A percentile compares a stretch with the other conserved stretches of the same genome.
Conservation (phyloP, 192 early-diverging fungal species). For the Linderina pennispora region DNA sequence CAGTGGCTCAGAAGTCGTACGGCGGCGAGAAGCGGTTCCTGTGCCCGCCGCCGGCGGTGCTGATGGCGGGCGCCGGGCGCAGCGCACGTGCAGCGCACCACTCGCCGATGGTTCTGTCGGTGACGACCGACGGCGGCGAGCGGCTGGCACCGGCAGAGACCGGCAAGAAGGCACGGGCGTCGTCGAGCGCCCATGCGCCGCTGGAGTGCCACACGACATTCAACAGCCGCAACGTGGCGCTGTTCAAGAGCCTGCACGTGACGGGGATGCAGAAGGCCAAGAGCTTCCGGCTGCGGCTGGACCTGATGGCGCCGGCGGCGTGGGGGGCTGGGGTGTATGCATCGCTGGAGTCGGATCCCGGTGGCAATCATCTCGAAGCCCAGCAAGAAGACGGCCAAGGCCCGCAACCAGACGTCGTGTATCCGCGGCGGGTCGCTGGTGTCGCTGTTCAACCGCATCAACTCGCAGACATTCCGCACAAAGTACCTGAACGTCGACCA, state of each 20-base stretch:
- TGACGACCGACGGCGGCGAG: constrained; percentile 46
- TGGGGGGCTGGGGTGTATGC: constrained; percentile 45
- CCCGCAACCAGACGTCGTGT: constrained; percentile 68
- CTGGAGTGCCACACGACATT: constrained; percentile 44
- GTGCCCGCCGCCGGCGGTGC: constrained; percentile 70
- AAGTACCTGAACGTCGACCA: constrained; percentile 69
- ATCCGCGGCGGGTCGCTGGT: constrained; percentile 70
- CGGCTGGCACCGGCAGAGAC: neutral
- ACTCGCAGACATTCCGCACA: constrained; percentile 85
- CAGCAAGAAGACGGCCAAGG: constrained; percentile 84
- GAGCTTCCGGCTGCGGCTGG: constrained; percentile 65
- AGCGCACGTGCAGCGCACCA: constrained; percentile 43
- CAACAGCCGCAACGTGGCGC: constrained; percentile 48
- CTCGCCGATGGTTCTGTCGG: constrained; percentile 58
- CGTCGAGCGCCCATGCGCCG: constrained; percentile 41
- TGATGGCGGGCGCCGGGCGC: constrained; percentile 46
- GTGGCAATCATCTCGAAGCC: constrained; percentile 90
- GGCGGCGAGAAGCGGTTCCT: constrained; percentile 84
- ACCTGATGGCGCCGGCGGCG: constrained; percentile 45
- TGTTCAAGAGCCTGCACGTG: constrained; percentile 73
- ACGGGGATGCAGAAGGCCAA: constrained; percentile 76
- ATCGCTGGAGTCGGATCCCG: constrained; percentile 61
- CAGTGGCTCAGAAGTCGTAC: constrained; percentile 92
- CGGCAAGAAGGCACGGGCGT: constrained; percentile 9
- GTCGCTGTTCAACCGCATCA: constrained; percentile 86